These are phyloP conservation scores for Diaporthe vexans DNA, from an alignment of 2,329 filamentous ascomycete species.

Conservation along the genomic window DNA sequence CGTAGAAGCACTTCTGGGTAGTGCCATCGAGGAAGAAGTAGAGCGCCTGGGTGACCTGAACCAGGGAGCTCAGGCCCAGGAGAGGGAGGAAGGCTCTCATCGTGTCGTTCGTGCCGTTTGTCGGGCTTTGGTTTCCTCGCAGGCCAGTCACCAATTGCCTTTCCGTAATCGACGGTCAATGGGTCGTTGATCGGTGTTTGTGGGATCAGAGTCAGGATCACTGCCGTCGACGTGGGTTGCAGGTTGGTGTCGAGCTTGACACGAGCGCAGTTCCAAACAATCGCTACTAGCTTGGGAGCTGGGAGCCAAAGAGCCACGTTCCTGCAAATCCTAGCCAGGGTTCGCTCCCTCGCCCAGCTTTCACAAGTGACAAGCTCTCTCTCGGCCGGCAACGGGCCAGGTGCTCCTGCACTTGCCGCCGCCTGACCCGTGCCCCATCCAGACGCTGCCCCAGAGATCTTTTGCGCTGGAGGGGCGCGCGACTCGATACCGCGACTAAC, in stretches of 20 bases:
- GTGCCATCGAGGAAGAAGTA: conserved; percentile 96
- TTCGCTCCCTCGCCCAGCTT: conserved; percentile 4
- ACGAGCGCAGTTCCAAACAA: conserved; percentile 11
- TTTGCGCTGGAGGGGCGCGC: conserved; percentile 31
- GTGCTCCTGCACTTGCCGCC: not conserved
- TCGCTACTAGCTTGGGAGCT: conserved; percentile 1
- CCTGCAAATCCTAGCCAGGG: conserved; percentile 34
- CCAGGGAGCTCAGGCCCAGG: conserved; percentile 73
- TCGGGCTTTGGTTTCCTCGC: not conserved
- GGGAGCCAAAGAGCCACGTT: conserved; percentile 35
- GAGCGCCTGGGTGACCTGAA: conserved; percentile 88
- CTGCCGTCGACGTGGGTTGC: conserved; percentile 7
- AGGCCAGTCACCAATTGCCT: not conserved
- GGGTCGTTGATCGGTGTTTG: not conserved
- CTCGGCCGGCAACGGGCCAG: conserved; percentile 26
- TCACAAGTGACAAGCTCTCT: conserved; percentile 35
- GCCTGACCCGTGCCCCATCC: not conserved
- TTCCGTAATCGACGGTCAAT: not conserved
- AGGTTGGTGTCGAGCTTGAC: conserved; percentile 22
- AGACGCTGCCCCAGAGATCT: not conserved
- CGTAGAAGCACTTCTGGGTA: conserved; percentile 94
- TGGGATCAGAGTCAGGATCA: not conserved
- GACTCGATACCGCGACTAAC: conserved; percentile 19
- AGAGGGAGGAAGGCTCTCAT: conserved; percentile 76
- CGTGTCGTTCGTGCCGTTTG: conserved; percentile 42